These are phyloP conservation scores for Phialophora macrospora DNA, from an alignment of 2,329 filamentous ascomycete genomes.

Conservation along the genomic window DNA sequence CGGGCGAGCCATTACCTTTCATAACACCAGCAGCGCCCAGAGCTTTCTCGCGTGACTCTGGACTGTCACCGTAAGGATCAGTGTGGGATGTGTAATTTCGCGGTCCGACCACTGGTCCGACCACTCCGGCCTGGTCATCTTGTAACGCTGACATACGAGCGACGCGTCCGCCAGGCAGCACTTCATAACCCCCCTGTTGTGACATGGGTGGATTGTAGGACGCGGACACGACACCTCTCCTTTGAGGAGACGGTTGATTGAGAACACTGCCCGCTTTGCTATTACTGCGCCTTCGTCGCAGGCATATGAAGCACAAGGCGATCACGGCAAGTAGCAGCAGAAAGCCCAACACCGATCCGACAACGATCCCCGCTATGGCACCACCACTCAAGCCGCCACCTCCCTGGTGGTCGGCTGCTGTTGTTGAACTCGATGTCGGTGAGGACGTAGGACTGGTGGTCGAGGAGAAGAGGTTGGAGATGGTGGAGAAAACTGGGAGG, in stretches of 20 bases:
- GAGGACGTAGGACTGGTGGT: conserved; percentile 66
- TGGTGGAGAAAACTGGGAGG: conserved; percentile 71
- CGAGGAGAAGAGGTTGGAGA: conserved; percentile 66
- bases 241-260: conserved; percentile 81
- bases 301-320: conserved; percentile 60
- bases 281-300: conserved; percentile 62
- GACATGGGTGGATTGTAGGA: conserved; percentile 46
- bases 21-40: conserved; percentile 50
- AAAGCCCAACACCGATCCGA: conserved; percentile 76
- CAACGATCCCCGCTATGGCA: conserved; percentile 85
- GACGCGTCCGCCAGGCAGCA: conserved; percentile 84
- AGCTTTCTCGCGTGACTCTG: conserved; percentile 66
- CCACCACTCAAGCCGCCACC: conserved; percentile 72
- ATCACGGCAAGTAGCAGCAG: conserved; percentile 71
- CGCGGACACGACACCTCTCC: conserved; percentile 51
- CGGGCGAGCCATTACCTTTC: conserved; percentile 85
- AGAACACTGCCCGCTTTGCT: conserved; percentile 76
- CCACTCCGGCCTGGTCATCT: conserved; percentile 51
- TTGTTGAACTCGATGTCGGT: conserved; percentile 64
- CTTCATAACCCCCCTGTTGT: conserved; percentile 64
- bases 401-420: conserved; percentile 52
- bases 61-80: conserved; percentile 72
- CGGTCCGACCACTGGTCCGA: conserved; percentile 47
- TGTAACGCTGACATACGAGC: conserved; percentile 95
- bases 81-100: conserved; percentile 62